Evolutionary conservation across 441 rosid species (phyloP).

Genomic region (Croton laevigatus): DNA sequence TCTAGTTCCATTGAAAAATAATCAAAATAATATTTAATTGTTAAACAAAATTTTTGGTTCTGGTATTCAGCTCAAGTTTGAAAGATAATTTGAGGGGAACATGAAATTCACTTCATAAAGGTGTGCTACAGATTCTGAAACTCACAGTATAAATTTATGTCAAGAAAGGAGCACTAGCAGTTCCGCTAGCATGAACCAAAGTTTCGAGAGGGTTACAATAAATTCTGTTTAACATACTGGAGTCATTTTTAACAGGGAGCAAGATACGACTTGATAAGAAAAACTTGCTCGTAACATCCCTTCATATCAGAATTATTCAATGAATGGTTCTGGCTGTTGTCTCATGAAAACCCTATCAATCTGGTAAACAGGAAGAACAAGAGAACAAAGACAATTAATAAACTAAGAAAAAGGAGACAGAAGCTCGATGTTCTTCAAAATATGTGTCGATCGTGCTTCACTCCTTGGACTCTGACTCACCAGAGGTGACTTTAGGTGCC

Average conservation of each 20-base stretch:
- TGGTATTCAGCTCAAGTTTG: background rate
- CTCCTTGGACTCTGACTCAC: slow-evolving; percentile 45
- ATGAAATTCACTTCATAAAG: background rate
- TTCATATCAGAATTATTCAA: slow-evolving; percentile 37
- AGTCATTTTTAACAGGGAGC: slow-evolving; percentile 11
- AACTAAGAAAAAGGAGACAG: slow-evolving; percentile 16
- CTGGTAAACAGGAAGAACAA: slow-evolving; percentile 34
- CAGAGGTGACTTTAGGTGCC: slow-evolving; percentile 44
- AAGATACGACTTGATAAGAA: slow-evolving; percentile 7
- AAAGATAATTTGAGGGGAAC: background rate
- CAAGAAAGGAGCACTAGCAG: background rate
- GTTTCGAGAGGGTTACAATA: background rate
- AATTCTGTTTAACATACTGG: background rate
- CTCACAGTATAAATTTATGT: background rate
- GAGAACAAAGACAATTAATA: slow-evolving; percentile 24
- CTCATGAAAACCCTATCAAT: slow-evolving; percentile 25
- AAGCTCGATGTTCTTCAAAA: slow-evolving; percentile 18
- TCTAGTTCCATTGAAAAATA: too few species aligned
- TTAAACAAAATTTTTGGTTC: too few species aligned
- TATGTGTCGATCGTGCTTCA: slow-evolving; percentile 20
- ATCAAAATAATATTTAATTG: background rate
- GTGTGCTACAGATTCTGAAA: background rate
- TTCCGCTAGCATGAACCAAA: background rate
- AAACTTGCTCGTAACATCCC: slow-evolving; percentile 22
- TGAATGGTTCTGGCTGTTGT: slow-evolving; percentile 26